Evolutionary conservation across 306 rosid genomes (phyloP).

Genomic region (Quercus alba): DNA sequence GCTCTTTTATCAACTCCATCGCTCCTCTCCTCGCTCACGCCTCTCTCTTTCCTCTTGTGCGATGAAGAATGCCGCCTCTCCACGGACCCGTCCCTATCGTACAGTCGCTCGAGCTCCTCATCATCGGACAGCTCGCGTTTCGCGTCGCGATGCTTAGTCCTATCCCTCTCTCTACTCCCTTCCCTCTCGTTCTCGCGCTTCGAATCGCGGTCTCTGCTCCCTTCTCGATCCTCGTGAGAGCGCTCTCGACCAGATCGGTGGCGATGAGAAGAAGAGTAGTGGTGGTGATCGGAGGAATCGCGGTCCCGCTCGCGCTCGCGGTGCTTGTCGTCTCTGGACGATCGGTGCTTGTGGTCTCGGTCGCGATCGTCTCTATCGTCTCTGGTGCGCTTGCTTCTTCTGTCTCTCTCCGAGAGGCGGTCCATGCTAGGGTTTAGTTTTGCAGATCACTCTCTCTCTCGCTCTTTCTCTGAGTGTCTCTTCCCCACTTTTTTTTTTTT

Average conservation of each 20-base stretch:
- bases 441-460: background rate
- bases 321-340: constrained; percentile 21
- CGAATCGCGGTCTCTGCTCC: constrained; percentile 25
- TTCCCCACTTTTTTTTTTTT: background rate
- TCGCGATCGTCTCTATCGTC: constrained; percentile 44
- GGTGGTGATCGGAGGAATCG: constrained; percentile 47
- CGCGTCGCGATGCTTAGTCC: constrained; percentile 34
- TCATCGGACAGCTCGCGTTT: constrained; percentile 28
- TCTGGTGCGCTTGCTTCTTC: constrained; percentile 49
- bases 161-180: constrained; percentile 40
- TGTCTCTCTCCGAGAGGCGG: constrained; percentile 44
- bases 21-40: constrained; percentile 43
- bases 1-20: constrained; percentile 57
- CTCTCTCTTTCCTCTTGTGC: constrained; percentile 83
- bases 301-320: constrained; percentile 17
- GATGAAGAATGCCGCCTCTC: constrained; percentile 43
- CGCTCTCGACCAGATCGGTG: constrained; percentile 60
- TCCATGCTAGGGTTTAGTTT: constrained; percentile 63
- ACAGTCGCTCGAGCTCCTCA: constrained; percentile 22
- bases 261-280: constrained; percentile 17
- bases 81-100: constrained; percentile 32
- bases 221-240: constrained; percentile 28
- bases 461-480: background rate
- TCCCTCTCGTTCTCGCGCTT: constrained; percentile 42
- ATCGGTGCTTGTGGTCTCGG: constrained; percentile 11